Evolutionary conservation across 2,329 filamentous ascomycete genomes (phyloP), one percentile per base, ranked within the genome.

Genomic region (Stachybotrys echinatus): DNA sequence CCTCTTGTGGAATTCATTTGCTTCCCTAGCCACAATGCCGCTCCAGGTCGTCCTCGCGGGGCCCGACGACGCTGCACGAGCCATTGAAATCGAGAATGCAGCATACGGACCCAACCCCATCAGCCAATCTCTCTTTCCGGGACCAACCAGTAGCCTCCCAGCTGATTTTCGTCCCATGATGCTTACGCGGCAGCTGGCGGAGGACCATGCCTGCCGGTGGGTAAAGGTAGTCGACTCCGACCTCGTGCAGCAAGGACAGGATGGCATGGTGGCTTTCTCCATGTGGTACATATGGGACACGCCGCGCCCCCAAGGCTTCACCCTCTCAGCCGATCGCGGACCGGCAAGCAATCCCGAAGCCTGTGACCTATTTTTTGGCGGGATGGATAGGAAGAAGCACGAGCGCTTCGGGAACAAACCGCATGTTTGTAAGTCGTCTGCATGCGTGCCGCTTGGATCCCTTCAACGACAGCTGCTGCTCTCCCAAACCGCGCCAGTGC

Each of bases 101-200:
- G 72, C 72, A 18, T 73, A 72, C 50, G 61, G 57, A 1, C 56
- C 59, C 8, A 67, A 60, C 39, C 55, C 63, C 12, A 56, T 68
- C 47, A 63, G 56, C 45, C 17, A 46, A 2, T 55, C 68, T 18
- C 60, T 76, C 1, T 69, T 64, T 46, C 63, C 65, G 2, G 56
- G 57, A 1, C 57, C 59, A 4, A 8, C 8, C 17, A 7, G 17
- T 8, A 7, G n/a, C 38, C 8, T 8, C 10, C 12, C 17, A n/a
- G 38, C n/a, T 7, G 38, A 40, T n/a, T 57, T 57, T 38, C 62
- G 60, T 49, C 55, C 52, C n/a, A 40, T 53, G 17, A 48, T 49
- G n/a, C 55, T 66, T 21, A 37, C 57, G 21, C 23, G 55, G 6
- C 37, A 56, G 21, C 56, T 60, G 5, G 55, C 51, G 12, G 53